A percentile compares a stretch with the other conserved stretches of the same genome.
These are phyloP conservation scores for Corynespora cassiicola DNA, from an alignment of 2,329 filamentous ascomycete genomes.

Conservation along the genomic window DNA sequence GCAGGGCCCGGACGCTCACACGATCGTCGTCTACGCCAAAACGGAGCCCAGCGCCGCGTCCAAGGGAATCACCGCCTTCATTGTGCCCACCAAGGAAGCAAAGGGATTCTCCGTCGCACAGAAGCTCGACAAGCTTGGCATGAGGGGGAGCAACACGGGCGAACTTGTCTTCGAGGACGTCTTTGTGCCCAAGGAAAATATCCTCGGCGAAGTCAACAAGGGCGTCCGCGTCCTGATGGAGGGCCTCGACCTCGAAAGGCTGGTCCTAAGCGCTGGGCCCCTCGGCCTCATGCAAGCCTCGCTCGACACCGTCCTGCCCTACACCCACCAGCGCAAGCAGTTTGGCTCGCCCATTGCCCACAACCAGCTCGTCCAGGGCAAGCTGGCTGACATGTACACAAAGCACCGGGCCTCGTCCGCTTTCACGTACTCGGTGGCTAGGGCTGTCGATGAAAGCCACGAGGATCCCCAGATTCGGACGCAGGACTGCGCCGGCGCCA, in stretches of 20 bases:
- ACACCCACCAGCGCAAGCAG: constrained; percentile 86
- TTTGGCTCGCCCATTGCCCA: constrained; percentile 87
- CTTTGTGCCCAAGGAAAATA: constrained; percentile 82
- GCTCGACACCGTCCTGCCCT: constrained; percentile 85
- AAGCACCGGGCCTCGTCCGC: constrained; percentile 83
- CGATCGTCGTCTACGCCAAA: constrained; percentile 96
- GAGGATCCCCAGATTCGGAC: constrained; percentile 70
- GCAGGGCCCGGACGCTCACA: constrained; percentile 85
- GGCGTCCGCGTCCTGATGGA: constrained; percentile 95
- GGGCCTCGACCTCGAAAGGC: constrained; percentile 88
- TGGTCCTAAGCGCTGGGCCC: constrained; percentile 90
- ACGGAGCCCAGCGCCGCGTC: constrained; percentile 79
- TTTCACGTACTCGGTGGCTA: constrained; percentile 87
- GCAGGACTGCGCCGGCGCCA: constrained; percentile 93
- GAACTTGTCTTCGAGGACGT: constrained; percentile 91
- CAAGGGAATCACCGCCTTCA: constrained; percentile 94
- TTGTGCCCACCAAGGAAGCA: constrained; percentile 73
- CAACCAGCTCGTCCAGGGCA: constrained; percentile 92
- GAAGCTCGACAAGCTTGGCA: constrained; percentile 97
- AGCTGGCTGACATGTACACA: constrained; percentile 96
- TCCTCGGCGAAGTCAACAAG: constrained; percentile 79
- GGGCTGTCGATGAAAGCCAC: constrained; percentile 67
- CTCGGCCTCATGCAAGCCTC: constrained; percentile 93
- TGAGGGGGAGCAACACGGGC: constrained; percentile 96
- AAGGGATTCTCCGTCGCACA: constrained; percentile 84